These are phyloP conservation scores for Starmerella riodocensis DNA, from an alignment of 805 yeast species.

Conservation along the genomic window DNA sequence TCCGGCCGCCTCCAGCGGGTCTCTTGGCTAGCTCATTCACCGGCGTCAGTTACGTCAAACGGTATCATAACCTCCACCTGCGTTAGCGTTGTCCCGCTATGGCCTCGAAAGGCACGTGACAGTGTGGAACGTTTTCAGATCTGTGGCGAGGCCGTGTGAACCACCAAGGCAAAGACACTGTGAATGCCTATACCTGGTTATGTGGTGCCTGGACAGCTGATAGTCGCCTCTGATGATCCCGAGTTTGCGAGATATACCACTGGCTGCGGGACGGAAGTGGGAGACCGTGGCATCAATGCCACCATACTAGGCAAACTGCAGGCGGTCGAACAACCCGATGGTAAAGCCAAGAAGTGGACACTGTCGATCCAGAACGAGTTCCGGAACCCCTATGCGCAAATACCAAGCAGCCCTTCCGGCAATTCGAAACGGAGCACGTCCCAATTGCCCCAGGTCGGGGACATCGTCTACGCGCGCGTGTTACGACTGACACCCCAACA, in stretches of 20 bases:
- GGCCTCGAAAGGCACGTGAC: too few species aligned
- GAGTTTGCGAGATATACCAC: slow-evolving; percentile 36
- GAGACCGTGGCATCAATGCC: slow-evolving; percentile 37
- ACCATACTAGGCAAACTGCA: slow-evolving; percentile 50
- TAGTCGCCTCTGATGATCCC: slow-evolving; percentile 39
- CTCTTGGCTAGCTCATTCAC: too few species aligned
- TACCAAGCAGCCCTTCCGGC: slow-evolving; percentile 7
- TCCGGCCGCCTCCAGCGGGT: too few species aligned
- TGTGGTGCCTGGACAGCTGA: slow-evolving; percentile 72
- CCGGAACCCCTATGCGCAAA: slow-evolving; percentile 18
- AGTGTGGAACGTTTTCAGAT: too few species aligned
- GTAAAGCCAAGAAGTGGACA: slow-evolving; percentile 14
- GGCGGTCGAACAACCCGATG: slow-evolving; percentile 21
- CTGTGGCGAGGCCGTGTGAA: too few species aligned
- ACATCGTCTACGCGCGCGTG: slow-evolving; percentile 64
- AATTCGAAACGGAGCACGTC: slow-evolving; percentile 18
- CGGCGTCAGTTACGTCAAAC: too few species aligned
- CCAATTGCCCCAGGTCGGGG: slow-evolving; percentile 65
- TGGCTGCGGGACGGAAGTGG: slow-evolving; percentile 52
- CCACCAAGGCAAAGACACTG: not conserved
- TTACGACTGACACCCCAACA: slow-evolving; percentile 53
- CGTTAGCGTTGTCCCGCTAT: too few species aligned
- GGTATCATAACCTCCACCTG: too few species aligned
- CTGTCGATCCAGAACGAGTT: slow-evolving; percentile 22
- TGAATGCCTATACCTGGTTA: slow-evolving; percentile 30